A percentile compares a stretch with the other conserved stretches of the same genome.
Evolutionary conservation across 306 rosid species (phyloP).

Genomic region (Arachis hypogaea): DNA sequence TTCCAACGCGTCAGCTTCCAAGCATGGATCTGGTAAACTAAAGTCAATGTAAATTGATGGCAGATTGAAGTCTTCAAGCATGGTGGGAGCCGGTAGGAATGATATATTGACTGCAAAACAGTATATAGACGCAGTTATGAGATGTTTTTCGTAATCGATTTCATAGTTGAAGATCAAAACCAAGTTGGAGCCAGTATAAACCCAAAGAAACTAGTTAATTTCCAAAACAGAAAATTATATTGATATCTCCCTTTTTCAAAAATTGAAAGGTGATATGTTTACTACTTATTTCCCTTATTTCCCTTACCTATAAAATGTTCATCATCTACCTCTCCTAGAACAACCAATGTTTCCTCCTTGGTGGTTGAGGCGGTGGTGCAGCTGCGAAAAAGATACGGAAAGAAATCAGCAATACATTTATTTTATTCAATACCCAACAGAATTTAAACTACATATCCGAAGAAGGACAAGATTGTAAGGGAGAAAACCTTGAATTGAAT

Average conservation of each 20-base stretch:
- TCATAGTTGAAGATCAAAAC: conserved; percentile 1
- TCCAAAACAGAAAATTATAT: neutral
- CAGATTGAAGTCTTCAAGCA: conserved; percentile 4
- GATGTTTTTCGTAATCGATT: neutral
- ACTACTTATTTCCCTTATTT: neutral
- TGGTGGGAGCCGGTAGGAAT: neutral
- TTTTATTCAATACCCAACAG: neutral
- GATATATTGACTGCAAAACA: neutral
- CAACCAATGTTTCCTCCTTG: conserved; percentile 79
- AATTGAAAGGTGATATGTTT: neutral
- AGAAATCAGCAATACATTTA: neutral
- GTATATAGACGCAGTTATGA: neutral
- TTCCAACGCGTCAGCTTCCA: neutral
- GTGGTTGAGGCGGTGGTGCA: conserved; percentile 54
- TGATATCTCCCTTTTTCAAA: neutral
- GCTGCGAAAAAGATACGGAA: conserved; percentile 48
- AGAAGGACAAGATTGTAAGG: conserved; percentile 5
- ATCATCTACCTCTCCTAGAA: conserved; percentile 46
- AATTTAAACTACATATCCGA: neutral
- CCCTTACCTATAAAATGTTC: conserved; percentile 1
- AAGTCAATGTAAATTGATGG: neutral
- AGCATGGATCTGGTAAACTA: neutral
- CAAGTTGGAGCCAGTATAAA: neutral
- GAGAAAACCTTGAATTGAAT: conserved; percentile 56
- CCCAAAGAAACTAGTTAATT: conserved; percentile 1